Base-by-base conservation (phyloP, 2,329 filamentous ascomycete species). In the Fusarium tanahbumbuense region DNA sequence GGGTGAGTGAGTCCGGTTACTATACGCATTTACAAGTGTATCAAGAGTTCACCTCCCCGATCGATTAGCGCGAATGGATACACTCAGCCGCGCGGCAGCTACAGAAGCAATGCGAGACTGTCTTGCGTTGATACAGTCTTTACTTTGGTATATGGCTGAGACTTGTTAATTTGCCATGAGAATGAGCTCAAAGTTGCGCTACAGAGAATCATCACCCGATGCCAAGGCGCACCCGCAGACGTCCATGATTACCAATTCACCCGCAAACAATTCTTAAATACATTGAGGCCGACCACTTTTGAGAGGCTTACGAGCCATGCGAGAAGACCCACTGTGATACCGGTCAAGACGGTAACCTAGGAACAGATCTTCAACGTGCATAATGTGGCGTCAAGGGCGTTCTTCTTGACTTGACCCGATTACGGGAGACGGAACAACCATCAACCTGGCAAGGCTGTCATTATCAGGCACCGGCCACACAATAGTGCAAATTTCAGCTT, bases 271-370 rank as follows among this genome's bases (percentile, higher is more conserved):
- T 22, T 40, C 15, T 12, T 23, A 27, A 34, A 13, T 25, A 9
- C 10, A 15, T 40, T 22, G 22, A 46, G 40, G 16, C 27, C 13
- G 46, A 52, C 37, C 54, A 56, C 53, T 68, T 7, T 4, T 37
- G 34, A n/a, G 18, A 37, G 34, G 34, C 34, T 37, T 37, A 30
- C 18, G 30, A 23, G 15, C 23, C 56, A 67, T 60, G 64, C 25
- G 25, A 54, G 42, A 52, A 49, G 50, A 47, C 56, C 58, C 52
- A 50, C 30, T 50, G 64, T 48, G 50, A 41, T 12, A 60, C 49
- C 11, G 44, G 37, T n/a, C 37, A 59, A 16, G 37, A 54, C 44
- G 30, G 50, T 47, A 62, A 52, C 49, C 48, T 45, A 60, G 65
- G 63, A 63, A 67, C 53, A 62, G 41, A 40, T 37, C 25, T 11